Conservation (phyloP, 176 grass and related monocot species). For the Rhipidocladum racemiflorum region DNA sequence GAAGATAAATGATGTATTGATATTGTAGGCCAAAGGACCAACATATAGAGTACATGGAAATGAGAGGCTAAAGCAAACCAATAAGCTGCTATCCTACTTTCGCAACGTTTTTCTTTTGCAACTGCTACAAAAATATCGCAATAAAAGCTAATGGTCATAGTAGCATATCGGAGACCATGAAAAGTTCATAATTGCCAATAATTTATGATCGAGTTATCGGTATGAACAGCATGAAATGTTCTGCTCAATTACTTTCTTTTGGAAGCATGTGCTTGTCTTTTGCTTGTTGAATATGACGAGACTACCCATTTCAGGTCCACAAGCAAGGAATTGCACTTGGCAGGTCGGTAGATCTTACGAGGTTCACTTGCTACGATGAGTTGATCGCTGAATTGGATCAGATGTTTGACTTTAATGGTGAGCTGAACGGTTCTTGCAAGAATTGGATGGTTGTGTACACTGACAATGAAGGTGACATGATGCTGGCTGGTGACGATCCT, state of each 20-base stretch:
- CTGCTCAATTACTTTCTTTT: not conserved
- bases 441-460: slow-evolving; percentile 87
- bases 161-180: not conserved
- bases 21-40: not conserved
- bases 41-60: not conserved
- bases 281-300: not conserved
- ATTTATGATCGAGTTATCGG: not conserved
- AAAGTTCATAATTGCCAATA: not conserved
- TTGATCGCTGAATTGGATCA: slow-evolving; percentile 64
- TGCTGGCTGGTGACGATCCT: slow-evolving; percentile 93
- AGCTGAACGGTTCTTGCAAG: slow-evolving; percentile 46
- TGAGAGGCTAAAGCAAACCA: not conserved
- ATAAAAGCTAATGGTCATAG: not conserved
- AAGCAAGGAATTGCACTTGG: slow-evolving; percentile 92
- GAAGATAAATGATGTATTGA: not conserved
- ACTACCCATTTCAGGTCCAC: slow-evolving; percentile 59
- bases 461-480: slow-evolving; percentile 87
- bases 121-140: not conserved
- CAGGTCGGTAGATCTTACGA: slow-evolving; percentile 79
- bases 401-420: slow-evolving; percentile 90
- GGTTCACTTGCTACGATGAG: slow-evolving; percentile 67
- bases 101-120: not conserved
- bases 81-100: not conserved
- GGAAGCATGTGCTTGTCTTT: not conserved
- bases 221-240: not conserved